Percentiles rank a stretch among this genome's conserved stretches.
Conservation (phyloP, 129 eudicot genomes). For the Tanacetum coccineum region DNA sequence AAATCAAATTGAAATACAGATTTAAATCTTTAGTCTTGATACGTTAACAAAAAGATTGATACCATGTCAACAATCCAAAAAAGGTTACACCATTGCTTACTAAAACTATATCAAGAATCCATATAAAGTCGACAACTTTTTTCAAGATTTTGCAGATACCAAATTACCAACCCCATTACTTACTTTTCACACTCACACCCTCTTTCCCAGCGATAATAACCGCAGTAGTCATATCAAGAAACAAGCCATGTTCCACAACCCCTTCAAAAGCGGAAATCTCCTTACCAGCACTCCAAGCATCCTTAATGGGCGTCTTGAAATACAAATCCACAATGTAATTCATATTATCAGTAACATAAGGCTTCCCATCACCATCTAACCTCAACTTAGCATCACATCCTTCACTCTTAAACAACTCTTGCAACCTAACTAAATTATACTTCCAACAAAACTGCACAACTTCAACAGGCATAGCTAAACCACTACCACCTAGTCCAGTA, state of each 20-base stretch:
- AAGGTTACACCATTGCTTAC: not conserved
- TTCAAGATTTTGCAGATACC: not conserved
- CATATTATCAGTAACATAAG: slow-evolving; percentile 86
- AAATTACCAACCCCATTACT: slow-evolving; percentile 31
- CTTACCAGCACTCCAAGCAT: slow-evolving; percentile 64
- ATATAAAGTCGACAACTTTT: slow-evolving; percentile 5
- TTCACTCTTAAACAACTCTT: slow-evolving; percentile 60
- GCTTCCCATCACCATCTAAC: slow-evolving; percentile 71
- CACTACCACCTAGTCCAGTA: slow-evolving; percentile 75
- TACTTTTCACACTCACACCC: slow-evolving; percentile 74
- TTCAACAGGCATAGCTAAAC: slow-evolving; percentile 98
- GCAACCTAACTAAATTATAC: slow-evolving; percentile 62
- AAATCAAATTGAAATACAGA: not conserved
- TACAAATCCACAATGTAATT: slow-evolving; percentile 93
- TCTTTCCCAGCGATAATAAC: slow-evolving; percentile 78
- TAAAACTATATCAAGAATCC: not conserved
- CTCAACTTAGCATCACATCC: slow-evolving; percentile 83
- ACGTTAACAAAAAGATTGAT: not conserved
- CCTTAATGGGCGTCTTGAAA: slow-evolving; percentile 81
- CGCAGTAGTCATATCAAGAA: slow-evolving; percentile 84
- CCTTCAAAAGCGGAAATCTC: slow-evolving; percentile 81
- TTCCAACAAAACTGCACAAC: slow-evolving; percentile 98
- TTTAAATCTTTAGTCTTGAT: not conserved
- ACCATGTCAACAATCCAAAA: not conserved
- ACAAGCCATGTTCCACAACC: slow-evolving; percentile 98